A percentile compares a stretch with the other conserved stretches of the same genome.
phyloP scores from a whole-genome alignment of 108 stramenopile genomes.

The Discostella stelligeroides region DNA sequence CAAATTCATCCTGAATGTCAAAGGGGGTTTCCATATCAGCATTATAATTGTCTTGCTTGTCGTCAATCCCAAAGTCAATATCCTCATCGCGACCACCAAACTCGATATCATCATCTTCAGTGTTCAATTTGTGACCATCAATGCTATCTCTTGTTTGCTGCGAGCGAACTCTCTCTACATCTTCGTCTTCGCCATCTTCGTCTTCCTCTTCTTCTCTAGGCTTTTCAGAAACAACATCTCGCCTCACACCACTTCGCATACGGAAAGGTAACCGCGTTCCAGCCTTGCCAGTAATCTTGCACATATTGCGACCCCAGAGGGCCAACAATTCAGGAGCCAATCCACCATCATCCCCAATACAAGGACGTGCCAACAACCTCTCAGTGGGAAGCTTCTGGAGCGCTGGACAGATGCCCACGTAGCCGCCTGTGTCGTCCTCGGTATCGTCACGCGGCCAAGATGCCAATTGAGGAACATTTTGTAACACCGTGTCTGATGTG shows the following conservation, averaged over 20 bases:
- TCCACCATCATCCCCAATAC: slow-evolving; percentile 70
- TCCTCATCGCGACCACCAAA: slow-evolving; percentile 43
- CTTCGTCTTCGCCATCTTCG: slow-evolving; percentile 33
- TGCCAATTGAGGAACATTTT: slow-evolving; percentile 59
- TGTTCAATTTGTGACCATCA: slow-evolving; percentile 29
- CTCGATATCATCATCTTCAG: slow-evolving; percentile 51
- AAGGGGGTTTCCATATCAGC: slow-evolving; percentile 39
- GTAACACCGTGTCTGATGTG: slow-evolving; percentile 70
- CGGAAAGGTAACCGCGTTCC: slow-evolving; percentile 58
- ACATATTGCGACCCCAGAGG: slow-evolving; percentile 68
- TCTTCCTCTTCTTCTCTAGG: slow-evolving; percentile 42
- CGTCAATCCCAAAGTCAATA: slow-evolving; percentile 49
- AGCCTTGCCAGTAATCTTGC: slow-evolving; percentile 59
- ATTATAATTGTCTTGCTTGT: slow-evolving; percentile 12
- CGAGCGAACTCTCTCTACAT: slow-evolving; percentile 51
- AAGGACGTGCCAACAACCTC: slow-evolving; percentile 69
- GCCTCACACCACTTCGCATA: slow-evolving; percentile 54
- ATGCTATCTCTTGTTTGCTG: slow-evolving; percentile 36
- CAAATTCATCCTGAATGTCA: slow-evolving; percentile 51
- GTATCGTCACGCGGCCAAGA: slow-evolving; percentile 46
- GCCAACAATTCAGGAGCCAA: slow-evolving; percentile 67
- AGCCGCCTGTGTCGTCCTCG: slow-evolving; percentile 37
- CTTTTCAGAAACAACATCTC: slow-evolving; percentile 46
- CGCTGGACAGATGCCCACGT: slow-evolving; percentile 16
- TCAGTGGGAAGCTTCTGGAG: slow-evolving; percentile 50